Evolutionary conservation across 2,329 filamentous ascomycete genomes (phyloP).

Genomic region (Knufia fluminis): DNA sequence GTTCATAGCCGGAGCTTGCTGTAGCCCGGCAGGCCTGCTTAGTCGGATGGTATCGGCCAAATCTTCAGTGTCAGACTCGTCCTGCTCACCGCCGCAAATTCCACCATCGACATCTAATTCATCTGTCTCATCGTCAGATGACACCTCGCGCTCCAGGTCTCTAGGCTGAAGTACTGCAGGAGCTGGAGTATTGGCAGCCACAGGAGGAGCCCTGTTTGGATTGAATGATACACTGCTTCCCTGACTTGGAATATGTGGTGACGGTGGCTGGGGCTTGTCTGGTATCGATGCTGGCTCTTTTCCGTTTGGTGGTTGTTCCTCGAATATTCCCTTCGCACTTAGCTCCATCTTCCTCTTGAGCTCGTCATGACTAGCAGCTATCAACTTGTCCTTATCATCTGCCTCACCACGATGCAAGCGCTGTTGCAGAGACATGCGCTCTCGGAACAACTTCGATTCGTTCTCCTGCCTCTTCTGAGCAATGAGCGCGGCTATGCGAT

Average conservation of each 20-base stretch:
- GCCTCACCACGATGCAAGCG: constrained; percentile 4
- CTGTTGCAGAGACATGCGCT: constrained; percentile 5
- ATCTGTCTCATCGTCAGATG: neutral
- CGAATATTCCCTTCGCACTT: constrained; percentile 9
- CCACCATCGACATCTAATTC: neutral
- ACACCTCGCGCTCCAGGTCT: neutral
- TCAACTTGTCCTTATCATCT: constrained; percentile 1
- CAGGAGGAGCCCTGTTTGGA: neutral
- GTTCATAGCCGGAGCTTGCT: neutral
- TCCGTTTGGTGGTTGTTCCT: constrained; percentile 5
- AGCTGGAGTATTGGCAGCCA: neutral
- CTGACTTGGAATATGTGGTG: neutral
- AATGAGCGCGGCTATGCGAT: constrained; percentile 10
- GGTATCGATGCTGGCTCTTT: neutral
- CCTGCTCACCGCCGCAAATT: neutral
- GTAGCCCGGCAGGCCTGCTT: neutral
- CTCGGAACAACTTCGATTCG: constrained; percentile 5
- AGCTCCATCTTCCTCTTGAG: constrained; percentile 9
- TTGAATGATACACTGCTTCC: too few species aligned
- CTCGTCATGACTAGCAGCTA: constrained; percentile 7
- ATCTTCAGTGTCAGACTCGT: neutral
- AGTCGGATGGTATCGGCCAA: neutral
- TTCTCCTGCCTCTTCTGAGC: constrained; percentile 9
- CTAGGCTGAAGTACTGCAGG: neutral
- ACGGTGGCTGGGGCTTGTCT: neutral